Percentiles rank a stretch among this genome's conserved stretches.
phyloP scores from a whole-genome alignment of 352 stramenopile species.

The Aphanomyces astaci region DNA sequence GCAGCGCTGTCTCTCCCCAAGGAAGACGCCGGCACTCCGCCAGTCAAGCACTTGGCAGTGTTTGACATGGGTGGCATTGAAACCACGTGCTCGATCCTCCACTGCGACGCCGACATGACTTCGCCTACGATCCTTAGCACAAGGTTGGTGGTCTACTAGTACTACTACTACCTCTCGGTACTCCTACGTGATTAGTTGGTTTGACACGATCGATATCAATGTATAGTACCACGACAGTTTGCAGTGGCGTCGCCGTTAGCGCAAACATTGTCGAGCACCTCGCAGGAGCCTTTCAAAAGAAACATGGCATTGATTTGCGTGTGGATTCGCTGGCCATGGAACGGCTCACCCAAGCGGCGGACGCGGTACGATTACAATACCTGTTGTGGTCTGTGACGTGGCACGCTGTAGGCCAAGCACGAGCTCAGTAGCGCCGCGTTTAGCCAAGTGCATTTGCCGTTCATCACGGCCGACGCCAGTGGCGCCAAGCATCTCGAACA shows the following conservation, averaged over 20 bases:
- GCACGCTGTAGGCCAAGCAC: constrained; percentile 39
- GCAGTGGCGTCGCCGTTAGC: constrained; percentile 45
- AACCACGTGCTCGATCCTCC: constrained; percentile 44
- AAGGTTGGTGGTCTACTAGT: constrained; percentile 24
- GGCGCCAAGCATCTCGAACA: constrained; percentile 67
- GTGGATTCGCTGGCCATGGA: constrained; percentile 64
- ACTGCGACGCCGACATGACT: constrained; percentile 17
- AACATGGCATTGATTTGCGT: constrained; percentile 56
- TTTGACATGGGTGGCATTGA: constrained; percentile 64
- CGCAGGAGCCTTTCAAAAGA: constrained; percentile 43
- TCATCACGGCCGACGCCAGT: constrained; percentile 61
- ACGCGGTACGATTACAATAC: constrained; percentile 23
- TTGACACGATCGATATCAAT: constrained; percentile 27
- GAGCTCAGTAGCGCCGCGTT: constrained; percentile 47
- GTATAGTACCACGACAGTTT: constrained; percentile 27
- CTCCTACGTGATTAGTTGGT: not conserved
- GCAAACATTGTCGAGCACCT: constrained; percentile 43
- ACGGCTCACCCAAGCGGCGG: constrained; percentile 55
- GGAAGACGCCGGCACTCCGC: constrained; percentile 29
- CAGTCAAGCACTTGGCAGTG: constrained; percentile 36
- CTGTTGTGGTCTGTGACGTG: not conserved
- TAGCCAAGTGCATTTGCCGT: constrained; percentile 66
- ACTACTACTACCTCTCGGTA: not conserved
- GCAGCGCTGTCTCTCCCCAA: constrained; percentile 37
- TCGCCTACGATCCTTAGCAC: constrained; percentile 11